phyloP scores from a whole-genome alignment of 805 yeast genomes.

The Nematodospora valgi region DNA sequence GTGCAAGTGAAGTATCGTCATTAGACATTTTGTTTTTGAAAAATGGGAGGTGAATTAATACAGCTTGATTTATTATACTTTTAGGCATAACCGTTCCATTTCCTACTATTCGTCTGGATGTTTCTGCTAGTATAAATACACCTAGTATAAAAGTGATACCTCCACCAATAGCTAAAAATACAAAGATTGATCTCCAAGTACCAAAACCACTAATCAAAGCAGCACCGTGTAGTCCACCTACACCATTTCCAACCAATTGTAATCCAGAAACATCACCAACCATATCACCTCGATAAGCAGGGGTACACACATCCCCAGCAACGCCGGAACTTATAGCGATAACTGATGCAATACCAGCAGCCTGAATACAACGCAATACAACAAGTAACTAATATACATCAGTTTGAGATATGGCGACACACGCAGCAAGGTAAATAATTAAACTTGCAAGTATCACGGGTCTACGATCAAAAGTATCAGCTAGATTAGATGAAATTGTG shows the following conservation, averaged over 20 bases:
- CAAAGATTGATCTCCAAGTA: constrained; percentile 73
- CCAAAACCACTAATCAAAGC: constrained; percentile 31
- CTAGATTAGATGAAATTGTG: constrained; percentile 59
- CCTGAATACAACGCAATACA: constrained; percentile 70
- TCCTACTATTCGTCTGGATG: constrained; percentile 68
- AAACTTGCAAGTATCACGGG: constrained; percentile 59
- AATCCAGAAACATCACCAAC: constrained; percentile 66
- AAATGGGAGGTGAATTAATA: constrained; percentile 33
- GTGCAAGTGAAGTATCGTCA: constrained; percentile 18
- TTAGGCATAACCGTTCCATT: constrained; percentile 64
- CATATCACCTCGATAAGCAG: constrained; percentile 65
- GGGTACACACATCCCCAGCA: constrained; percentile 68
- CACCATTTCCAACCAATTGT: constrained; percentile 67
- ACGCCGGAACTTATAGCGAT: constrained; percentile 68
- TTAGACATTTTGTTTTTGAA: constrained; percentile 28
- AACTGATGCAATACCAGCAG: constrained; percentile 73
- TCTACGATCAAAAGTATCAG: constrained; percentile 72
- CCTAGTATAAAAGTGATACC: constrained; percentile 35
- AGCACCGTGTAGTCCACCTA: constrained; percentile 70
- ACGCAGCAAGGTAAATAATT: constrained; percentile 53
- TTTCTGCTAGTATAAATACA: constrained; percentile 59
- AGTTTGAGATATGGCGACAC: constrained; percentile 62
- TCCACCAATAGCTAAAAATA: constrained; percentile 69
- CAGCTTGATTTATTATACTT: constrained; percentile 39
- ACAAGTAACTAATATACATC: constrained; percentile 59